Evolutionary conservation across 805 yeast species (phyloP), one percentile per base, ranked within the genome.

Genomic region (Hanseniaspora pseudoguilliermondii): DNA sequence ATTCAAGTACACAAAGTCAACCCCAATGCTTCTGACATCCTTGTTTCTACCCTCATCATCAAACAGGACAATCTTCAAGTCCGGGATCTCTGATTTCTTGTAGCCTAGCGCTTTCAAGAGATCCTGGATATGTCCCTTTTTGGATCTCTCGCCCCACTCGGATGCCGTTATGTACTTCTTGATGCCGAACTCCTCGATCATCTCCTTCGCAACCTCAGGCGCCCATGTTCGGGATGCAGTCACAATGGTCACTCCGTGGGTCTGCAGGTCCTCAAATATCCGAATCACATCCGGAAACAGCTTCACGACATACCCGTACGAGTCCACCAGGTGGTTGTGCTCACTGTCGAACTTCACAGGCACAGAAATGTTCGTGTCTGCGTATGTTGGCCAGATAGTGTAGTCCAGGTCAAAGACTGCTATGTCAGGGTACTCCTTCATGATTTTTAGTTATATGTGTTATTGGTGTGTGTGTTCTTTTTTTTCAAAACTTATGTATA

Each of bases 211-310:
- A n/a, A 84, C 71, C n/a, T 76, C 73, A 0, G 95, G 95, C 1
- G 87, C 79, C 58, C 79, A 78, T 0, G 96, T 88, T 61, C 95
- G 73, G 27, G 91, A 83, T 0, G 96, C 96, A 3, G 83, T 81
- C 32, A 83, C 75, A 1, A 86, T 74, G 36, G 66, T 68, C 8
- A 82, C 81, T 4, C 65, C 71, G 20, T 78, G 69, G 0, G 68
- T 68, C 34, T 69, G 67, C 55, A 88, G 68, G 55, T 79, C 82
- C 13, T 65, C 62, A 16, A 88, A 68, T 10, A 88, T 83, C 15
- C 71, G 74, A 11, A 79, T 81, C 20, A 88, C 91, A 60, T 88
- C 95, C 23, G 71, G 71, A 65, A 79, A 88, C 50, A 87, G 75
- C 0, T 78, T 65, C 16, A 86, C 69, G 43, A 74, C 70, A 60